Percentiles rank a stretch among this genome's conserved stretches.
These are phyloP conservation scores for Cladosporium sp. DNA, from an alignment of 2,329 filamentous ascomycete species.

Conservation along the genomic window DNA sequence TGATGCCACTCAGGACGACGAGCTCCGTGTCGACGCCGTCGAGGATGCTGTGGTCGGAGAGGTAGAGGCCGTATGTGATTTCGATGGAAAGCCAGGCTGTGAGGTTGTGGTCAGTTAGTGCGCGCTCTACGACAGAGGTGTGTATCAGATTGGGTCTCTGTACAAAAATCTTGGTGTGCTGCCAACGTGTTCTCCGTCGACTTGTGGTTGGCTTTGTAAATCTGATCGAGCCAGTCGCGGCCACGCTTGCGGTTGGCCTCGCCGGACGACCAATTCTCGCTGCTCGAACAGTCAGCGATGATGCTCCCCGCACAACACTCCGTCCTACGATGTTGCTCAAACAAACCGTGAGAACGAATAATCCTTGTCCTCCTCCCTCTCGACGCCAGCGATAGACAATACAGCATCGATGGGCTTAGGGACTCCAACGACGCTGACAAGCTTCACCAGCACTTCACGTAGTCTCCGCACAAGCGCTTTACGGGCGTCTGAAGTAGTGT, in stretches of 20 bases:
- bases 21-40: slow-evolving; percentile 57
- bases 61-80: slow-evolving; percentile 60
- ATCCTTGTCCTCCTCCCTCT: slow-evolving; percentile 59
- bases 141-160: not conserved
- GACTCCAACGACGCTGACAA: slow-evolving; percentile 59
- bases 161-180: slow-evolving; percentile 50
- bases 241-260: slow-evolving; percentile 56
- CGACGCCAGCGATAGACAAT: slow-evolving; percentile 54
- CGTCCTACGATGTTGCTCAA: no score
- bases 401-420: slow-evolving; percentile 64
- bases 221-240: slow-evolving; percentile 55
- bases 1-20: slow-evolving; percentile 55
- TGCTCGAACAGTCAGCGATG: slow-evolving; percentile 16
- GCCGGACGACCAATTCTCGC: slow-evolving; percentile 59
- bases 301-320: not conserved
- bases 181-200: slow-evolving; percentile 42
- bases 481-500: slow-evolving; percentile 45
- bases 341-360: slow-evolving; percentile 50
- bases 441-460: slow-evolving; percentile 61
- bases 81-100: slow-evolving; percentile 53
- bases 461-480: slow-evolving; percentile 52
- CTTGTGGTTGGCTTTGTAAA: slow-evolving; percentile 55
- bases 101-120: not conserved
- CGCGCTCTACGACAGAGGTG: not conserved
- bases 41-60: slow-evolving; percentile 57